Percentiles rank a stretch among this genome's conserved stretches.
Evolutionary conservation across 176 grass and related monocot genomes (phyloP).

Genomic region (Musa troglodytarum): DNA sequence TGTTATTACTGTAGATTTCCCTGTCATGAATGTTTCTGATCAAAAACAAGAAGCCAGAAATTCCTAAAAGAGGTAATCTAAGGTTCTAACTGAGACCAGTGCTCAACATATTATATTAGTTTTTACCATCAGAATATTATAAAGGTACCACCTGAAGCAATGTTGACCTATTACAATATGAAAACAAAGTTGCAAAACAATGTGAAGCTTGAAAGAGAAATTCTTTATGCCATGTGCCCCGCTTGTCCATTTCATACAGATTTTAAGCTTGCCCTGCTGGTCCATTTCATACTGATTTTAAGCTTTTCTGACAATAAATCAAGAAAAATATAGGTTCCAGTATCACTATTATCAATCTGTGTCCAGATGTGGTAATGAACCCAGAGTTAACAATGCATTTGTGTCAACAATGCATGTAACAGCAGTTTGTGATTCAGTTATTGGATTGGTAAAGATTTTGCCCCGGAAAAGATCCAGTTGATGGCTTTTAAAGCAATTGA

Average conservation of each 20-base stretch:
- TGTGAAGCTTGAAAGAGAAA: neutral
- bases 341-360: neutral
- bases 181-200: neutral
- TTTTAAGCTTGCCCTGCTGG: neutral
- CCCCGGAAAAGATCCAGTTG: no score
- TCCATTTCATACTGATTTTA: neutral
- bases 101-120: neutral
- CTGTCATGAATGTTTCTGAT: slow-evolving; percentile 4
- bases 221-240: neutral
- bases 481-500: no score
- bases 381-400: neutral
- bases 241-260: neutral
- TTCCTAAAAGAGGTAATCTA: neutral
- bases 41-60: neutral
- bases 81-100: neutral
- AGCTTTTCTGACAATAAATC: neutral
- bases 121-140: neutral
- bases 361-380: neutral
- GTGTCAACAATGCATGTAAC: neutral
- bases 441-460: no score
- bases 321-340: neutral
- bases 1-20: slow-evolving; percentile 14
- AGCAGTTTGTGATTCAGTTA: neutral
- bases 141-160: neutral
- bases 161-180: neutral